phyloP scores from a whole-genome alignment of 805 yeast genomes.

The Kazachstania taianensis region DNA sequence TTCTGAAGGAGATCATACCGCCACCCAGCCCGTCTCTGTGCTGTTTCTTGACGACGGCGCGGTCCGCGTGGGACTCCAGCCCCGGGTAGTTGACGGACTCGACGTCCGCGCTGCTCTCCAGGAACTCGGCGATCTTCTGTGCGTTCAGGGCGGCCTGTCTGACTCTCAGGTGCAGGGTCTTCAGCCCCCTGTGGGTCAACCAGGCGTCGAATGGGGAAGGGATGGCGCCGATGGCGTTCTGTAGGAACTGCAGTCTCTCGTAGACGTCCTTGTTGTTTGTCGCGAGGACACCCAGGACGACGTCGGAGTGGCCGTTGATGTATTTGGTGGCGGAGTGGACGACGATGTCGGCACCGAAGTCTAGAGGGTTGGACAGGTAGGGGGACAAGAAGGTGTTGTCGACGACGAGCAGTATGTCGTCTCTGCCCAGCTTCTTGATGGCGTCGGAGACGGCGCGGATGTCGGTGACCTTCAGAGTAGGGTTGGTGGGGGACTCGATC shows the following conservation, averaged over 20 bases:
- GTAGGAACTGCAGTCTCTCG: constrained; percentile 62
- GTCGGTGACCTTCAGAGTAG: constrained; percentile 72
- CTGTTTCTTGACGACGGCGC: constrained; percentile 56
- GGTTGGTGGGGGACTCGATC: constrained; percentile 86
- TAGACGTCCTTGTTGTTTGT: constrained; percentile 52
- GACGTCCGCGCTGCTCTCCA: constrained; percentile 42
- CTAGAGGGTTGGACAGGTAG: constrained; percentile 75
- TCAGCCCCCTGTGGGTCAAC: constrained; percentile 88
- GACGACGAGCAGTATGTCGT: constrained; percentile 55
- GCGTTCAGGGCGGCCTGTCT: constrained; percentile 61
- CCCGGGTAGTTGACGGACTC: constrained; percentile 77
- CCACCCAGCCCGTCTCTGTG: constrained; percentile 84
- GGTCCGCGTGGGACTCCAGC: constrained; percentile 51
- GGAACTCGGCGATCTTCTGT: constrained; percentile 55
- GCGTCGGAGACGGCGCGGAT: constrained; percentile 50
- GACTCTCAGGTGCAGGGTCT: constrained; percentile 74
- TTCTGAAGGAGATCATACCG: constrained; percentile 84
- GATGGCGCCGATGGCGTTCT: constrained; percentile 80
- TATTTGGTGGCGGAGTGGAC: constrained; percentile 86
- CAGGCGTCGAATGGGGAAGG: constrained; percentile 88
- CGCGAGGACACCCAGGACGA: constrained; percentile 76
- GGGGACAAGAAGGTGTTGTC: constrained; percentile 88
- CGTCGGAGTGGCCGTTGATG: constrained; percentile 88
- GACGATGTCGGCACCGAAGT: constrained; percentile 77
- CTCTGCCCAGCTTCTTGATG: constrained; percentile 39